Percentiles rank a stretch among this genome's conserved stretches.
These are phyloP conservation scores for Lasiosphaeria hispida DNA, from an alignment of 495 filamentous ascomycete genomes.

Conservation along the genomic window DNA sequence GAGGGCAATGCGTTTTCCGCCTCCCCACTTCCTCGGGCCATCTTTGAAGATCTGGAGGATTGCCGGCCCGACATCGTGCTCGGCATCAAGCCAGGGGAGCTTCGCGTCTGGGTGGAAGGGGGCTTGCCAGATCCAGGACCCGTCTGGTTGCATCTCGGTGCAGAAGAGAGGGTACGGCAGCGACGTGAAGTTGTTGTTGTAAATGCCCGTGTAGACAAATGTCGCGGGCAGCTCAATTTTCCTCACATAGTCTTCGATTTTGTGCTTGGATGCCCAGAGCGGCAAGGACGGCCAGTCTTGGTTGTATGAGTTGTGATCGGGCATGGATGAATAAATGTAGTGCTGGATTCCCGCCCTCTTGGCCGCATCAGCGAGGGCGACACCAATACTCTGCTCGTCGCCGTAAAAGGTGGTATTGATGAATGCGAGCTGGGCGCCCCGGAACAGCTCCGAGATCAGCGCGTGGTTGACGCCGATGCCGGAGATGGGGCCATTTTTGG, in stretches of 20 bases:
- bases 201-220: slow-evolving; percentile 94
- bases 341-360: slow-evolving; percentile 81
- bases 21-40: slow-evolving; percentile 83
- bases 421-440: slow-evolving; percentile 82
- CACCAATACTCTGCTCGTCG: slow-evolving; percentile 85
- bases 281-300: slow-evolving; percentile 73
- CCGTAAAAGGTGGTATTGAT: slow-evolving; percentile 99
- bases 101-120: slow-evolving; percentile 87
- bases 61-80: slow-evolving; percentile 94
- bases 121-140: slow-evolving; percentile 88
- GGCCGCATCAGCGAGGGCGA: slow-evolving; percentile 83
- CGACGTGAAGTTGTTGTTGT: slow-evolving; percentile 98
- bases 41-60: slow-evolving; percentile 96
- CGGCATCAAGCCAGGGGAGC: slow-evolving; percentile 95
- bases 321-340: slow-evolving; percentile 96
- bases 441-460: slow-evolving; percentile 76
- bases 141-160: slow-evolving; percentile 80
- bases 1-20: slow-evolving; percentile 84
- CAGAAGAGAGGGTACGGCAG: slow-evolving; percentile 90
- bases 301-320: slow-evolving; percentile 78
- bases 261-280: slow-evolving; percentile 88
- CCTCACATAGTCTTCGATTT: slow-evolving; percentile 85
- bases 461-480: slow-evolving; percentile 53
- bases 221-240: slow-evolving; percentile 81
- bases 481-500: slow-evolving; percentile 40